A percentile compares a stretch with the other conserved stretches of the same genome.
phyloP scores from a whole-genome alignment of 2,329 filamentous ascomycete species.

The Xylaria sp. region DNA sequence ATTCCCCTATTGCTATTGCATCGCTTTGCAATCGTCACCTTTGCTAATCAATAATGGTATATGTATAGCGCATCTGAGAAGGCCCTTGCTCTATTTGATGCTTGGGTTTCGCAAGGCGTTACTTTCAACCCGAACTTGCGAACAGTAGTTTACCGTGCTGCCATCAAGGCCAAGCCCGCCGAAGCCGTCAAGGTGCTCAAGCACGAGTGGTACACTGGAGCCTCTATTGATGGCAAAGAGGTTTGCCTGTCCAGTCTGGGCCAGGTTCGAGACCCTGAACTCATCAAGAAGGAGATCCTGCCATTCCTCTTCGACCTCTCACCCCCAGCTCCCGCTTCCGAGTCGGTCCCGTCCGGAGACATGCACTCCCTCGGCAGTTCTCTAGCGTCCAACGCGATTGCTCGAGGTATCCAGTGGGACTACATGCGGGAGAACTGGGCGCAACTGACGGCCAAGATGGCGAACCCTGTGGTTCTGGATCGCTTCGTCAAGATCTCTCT shows the following conservation, averaged over 20 bases:
- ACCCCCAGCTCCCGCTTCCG: constrained; percentile 43
- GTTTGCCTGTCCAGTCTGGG: constrained; percentile 74
- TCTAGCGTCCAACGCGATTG: constrained; percentile 66
- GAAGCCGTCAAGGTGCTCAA: constrained; percentile 69
- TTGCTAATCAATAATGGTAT: constrained; percentile 18
- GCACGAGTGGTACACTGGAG: constrained; percentile 76
- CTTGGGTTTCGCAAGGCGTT: constrained; percentile 64
- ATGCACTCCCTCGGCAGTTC: constrained; percentile 75
- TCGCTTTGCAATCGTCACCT: neutral
- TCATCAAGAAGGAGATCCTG: constrained; percentile 62
- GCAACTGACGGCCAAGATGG: constrained; percentile 63
- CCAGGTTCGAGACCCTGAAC: constrained; percentile 59
- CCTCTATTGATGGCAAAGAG: constrained; percentile 86
- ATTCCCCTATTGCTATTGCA: neutral
- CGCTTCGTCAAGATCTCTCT: constrained; percentile 77
- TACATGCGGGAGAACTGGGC: constrained; percentile 84
- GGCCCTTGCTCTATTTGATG: constrained; percentile 71
- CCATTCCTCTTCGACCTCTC: constrained; percentile 72
- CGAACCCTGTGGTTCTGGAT: constrained; percentile 82
- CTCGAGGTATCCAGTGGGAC: constrained; percentile 72
- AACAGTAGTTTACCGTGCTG: constrained; percentile 72
- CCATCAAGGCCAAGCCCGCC: constrained; percentile 63
- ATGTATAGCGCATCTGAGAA: constrained; percentile 61
- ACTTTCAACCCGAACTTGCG: constrained; percentile 79
- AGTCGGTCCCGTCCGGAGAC: constrained; percentile 77